Conservation (phyloP, 2,329 filamentous ascomycete species). For the Claviceps maximensis region DNA sequence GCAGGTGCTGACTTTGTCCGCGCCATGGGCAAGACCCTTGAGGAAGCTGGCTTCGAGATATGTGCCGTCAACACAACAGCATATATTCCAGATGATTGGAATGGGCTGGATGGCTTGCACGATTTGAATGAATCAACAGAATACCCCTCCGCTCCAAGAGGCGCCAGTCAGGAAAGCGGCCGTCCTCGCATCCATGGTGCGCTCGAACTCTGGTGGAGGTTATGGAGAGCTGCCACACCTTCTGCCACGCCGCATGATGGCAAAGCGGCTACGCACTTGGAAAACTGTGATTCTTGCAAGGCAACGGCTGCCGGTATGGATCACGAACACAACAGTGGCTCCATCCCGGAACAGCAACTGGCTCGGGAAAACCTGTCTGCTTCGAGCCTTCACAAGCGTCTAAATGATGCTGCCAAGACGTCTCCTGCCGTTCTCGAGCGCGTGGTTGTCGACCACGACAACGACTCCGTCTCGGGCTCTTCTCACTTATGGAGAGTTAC, state of each 20-base stretch:
- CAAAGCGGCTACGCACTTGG: conserved; percentile 20
- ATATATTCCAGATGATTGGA: conserved; percentile 17
- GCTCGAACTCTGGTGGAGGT: conserved; percentile 19
- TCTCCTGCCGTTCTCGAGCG: conserved; percentile 11
- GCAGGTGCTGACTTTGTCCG: conserved; percentile 28
- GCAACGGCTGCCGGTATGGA: conserved; percentile 7
- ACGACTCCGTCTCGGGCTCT: background rate
- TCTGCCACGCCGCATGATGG: conserved; percentile 12
- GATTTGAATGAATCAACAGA: conserved; percentile 6
- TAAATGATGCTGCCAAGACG: background rate
- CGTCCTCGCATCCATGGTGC: conserved; percentile 9
- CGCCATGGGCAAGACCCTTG: conserved; percentile 32
- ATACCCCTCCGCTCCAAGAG: conserved; percentile 6
- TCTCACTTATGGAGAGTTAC: conserved; percentile 31
- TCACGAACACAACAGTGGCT: conserved; percentile 5
- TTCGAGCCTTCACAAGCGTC: conserved; percentile 5
- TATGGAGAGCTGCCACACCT: conserved; percentile 15
- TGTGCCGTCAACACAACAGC: conserved; percentile 31
- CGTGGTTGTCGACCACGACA: conserved; percentile 11
- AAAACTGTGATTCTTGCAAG: conserved; percentile 25
- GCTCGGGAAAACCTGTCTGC: conserved; percentile 2
- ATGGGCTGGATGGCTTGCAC: conserved; percentile 9
- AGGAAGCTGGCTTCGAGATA: conserved; percentile 46
- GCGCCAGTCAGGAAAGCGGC: conserved; percentile 13
- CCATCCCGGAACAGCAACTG: conserved; percentile 2